Evolutionary conservation across 2,329 filamentous ascomycete species (phyloP), one percentile per base, ranked within the genome.

Genomic region (Periglandula ipomoeae): DNA sequence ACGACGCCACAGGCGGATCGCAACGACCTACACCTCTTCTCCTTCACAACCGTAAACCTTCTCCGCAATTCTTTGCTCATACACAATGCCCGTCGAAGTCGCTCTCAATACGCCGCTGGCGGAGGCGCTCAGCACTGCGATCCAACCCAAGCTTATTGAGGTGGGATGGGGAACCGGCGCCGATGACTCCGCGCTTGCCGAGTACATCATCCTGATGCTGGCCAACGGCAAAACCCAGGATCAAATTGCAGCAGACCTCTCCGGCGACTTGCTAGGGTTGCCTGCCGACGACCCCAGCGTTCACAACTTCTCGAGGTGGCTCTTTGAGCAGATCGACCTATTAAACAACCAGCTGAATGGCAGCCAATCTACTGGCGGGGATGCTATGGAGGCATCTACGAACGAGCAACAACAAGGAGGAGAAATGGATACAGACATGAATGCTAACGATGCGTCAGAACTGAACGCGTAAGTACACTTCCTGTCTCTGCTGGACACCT

Each of bases 191-290:
- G 84, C 84, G 34, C 79, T 98, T 51, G 85, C 89, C 51, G 93
- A 98, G 70, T 98, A 97, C 70, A 93, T 98, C 57, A 85, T 97
- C 51, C 81, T 97, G 54, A 96, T 97, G 91, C 79, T 98, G 27
- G 88, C 88, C 53, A 97, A 96, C 69, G 89, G 90, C 59, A 96
- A 95, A 68, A 89, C 86, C 4, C 85, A 95, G 64, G 82, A 90
- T 45, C 85, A 96, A 64, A 91, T 98, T 56, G 86, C 89, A 9
- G 74, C 80, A 39, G 93, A 98, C 65, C 81, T 98, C 13, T 86
- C 90, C 1, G 85, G 84, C 55, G 93, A 98, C 59, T 78, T 98
- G 38, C 78, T 98, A 3, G 82, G 82, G 50, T 78, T 96, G 4
- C 81, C 82, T 3, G 82, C 89, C 42, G 89, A 95, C 52, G 91